A percentile compares a stretch with the other conserved stretches of the same genome.
Evolutionary conservation across 2,329 filamentous ascomycete genomes (phyloP).

Genomic region (Colletotrichum liaoningense): DNA sequence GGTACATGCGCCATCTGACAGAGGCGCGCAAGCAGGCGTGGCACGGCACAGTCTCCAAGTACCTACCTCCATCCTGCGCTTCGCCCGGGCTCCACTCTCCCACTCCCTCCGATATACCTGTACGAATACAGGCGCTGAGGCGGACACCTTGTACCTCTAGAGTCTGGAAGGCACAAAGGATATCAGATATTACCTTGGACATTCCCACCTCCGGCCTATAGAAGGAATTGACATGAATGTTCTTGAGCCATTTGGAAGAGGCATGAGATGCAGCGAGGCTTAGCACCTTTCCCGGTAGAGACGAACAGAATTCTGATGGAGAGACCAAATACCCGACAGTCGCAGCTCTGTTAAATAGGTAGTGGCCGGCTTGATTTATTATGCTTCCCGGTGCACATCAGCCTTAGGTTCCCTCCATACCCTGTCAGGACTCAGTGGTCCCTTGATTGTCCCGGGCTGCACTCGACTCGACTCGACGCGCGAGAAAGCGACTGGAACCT

Average conservation of each 20-base stretch:
- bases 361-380: neutral
- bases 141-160: neutral
- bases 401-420: neutral
- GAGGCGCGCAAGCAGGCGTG: neutral
- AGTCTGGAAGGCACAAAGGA: too few species aligned
- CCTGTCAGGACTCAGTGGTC: neutral
- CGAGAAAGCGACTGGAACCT: neutral
- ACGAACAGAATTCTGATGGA: neutral
- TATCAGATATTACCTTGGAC: neutral
- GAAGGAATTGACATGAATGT: too few species aligned
- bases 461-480: neutral
- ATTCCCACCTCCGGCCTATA: neutral
- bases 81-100: slow-evolving; percentile 8
- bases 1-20: slow-evolving; percentile 10
- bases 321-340: too few species aligned
- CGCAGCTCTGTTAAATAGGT: neutral
- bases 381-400: neutral
- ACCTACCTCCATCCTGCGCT: slow-evolving; percentile 1
- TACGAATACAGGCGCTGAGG: neutral
- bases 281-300: too few species aligned
- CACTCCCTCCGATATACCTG: neutral
- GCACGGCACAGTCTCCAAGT: neutral
- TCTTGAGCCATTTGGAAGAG: too few species aligned
- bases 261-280: too few species aligned
- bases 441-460: neutral